A percentile compares a stretch with the other conserved stretches of the same genome.
Conservation (phyloP, 768 basidiomycete species). For the Agaricus blazei region DNA sequence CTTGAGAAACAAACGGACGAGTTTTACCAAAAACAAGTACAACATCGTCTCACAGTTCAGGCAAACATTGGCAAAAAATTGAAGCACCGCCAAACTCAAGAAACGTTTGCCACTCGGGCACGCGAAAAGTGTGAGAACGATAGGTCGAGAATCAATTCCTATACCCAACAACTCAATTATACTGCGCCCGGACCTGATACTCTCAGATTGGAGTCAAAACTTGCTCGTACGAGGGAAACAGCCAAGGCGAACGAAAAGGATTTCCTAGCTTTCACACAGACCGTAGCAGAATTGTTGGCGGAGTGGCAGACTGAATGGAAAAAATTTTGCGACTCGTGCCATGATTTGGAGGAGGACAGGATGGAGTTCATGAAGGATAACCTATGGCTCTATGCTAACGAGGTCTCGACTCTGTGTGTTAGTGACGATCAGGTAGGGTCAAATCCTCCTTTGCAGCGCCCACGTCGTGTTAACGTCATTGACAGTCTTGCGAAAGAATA, state of each 20-base stretch:
- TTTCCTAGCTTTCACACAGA: slow-evolving; percentile 74
- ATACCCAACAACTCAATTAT: slow-evolving; percentile 79
- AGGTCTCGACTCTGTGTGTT: slow-evolving; percentile 91
- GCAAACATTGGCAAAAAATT: slow-evolving; percentile 79
- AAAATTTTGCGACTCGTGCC: slow-evolving; percentile 90
- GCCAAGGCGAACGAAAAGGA: slow-evolving; percentile 90
- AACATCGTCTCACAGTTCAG: slow-evolving; percentile 67
- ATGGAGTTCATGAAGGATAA: slow-evolving; percentile 92
- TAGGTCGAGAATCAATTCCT: slow-evolving; percentile 84
- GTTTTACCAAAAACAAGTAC: slow-evolving; percentile 60
- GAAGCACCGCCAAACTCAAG: slow-evolving; percentile 82
- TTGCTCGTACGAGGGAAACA: slow-evolving; percentile 81
- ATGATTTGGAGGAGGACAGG: slow-evolving; percentile 95
- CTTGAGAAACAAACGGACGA: slow-evolving; percentile 61
- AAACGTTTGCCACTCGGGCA: slow-evolving; percentile 80
- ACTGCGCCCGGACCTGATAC: slow-evolving; percentile 79
- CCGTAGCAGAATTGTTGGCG: slow-evolving; percentile 63
- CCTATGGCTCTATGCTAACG: slow-evolving; percentile 94
- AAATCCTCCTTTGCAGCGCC: background rate
- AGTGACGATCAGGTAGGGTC: slow-evolving; percentile 79
- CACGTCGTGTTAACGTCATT: background rate
- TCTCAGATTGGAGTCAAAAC: slow-evolving; percentile 78
- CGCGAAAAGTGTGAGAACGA: slow-evolving; percentile 88
- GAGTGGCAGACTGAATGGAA: slow-evolving; percentile 96
- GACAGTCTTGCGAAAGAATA: slow-evolving; percentile 85